A percentile compares a stretch with the other conserved stretches of the same genome.
Evolutionary conservation across 768 basidiomycete species (phyloP).

Genomic region (Lactarius hengduanensis): DNA sequence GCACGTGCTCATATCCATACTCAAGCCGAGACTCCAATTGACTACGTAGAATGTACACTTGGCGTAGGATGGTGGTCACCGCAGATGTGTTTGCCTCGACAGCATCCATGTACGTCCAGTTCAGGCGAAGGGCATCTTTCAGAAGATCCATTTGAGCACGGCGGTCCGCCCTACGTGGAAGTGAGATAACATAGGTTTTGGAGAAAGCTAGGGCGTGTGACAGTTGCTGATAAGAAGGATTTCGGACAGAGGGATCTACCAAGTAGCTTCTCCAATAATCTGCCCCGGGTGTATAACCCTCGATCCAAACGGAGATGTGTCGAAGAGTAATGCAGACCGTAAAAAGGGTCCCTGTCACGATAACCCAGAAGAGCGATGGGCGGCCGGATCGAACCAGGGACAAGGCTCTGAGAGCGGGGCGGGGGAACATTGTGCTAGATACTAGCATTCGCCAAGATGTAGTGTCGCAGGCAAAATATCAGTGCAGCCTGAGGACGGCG

Average conservation of each 20-base stretch:
- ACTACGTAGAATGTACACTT: conserved; percentile 41
- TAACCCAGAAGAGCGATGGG: not conserved
- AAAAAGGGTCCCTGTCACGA: conserved; percentile 1
- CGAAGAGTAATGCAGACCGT: conserved; percentile 1
- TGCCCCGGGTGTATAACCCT: not conserved
- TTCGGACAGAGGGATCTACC: not conserved
- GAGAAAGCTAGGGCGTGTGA: not conserved
- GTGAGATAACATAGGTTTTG: conserved; percentile 57
- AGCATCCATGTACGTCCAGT: conserved; percentile 58
- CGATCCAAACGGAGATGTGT: conserved; percentile 3
- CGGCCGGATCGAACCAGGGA: not conserved
- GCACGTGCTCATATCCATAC: conserved; percentile 33
- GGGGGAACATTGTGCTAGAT: not conserved
- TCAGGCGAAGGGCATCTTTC: conserved; percentile 44
- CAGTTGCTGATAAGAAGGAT: not conserved
- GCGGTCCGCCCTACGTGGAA: conserved; percentile 55
- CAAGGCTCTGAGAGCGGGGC: not conserved
- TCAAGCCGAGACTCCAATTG: conserved; percentile 40
- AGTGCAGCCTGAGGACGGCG: not conserved
- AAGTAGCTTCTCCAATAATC: not conserved
- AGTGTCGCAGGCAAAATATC: not conserved
- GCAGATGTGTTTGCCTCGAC: conserved; percentile 40
- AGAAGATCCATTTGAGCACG: conserved; percentile 57
- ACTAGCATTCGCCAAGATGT: not conserved
- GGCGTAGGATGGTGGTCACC: conserved; percentile 43